Conservation (phyloP, 2,329 filamentous ascomycete species). For the Beauveria sp. region DNA sequence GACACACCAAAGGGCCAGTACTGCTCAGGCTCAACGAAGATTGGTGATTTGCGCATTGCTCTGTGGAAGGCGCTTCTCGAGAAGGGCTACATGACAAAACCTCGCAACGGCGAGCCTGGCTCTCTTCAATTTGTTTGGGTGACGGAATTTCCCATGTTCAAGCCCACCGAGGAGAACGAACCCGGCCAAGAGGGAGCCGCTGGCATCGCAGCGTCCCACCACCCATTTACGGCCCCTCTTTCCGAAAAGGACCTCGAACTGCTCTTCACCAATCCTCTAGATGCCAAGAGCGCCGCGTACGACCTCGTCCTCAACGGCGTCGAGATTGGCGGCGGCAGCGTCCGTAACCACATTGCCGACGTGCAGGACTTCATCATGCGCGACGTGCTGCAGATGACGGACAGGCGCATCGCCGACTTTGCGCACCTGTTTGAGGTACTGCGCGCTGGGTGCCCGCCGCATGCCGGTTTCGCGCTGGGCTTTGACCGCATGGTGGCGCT, state of each 20-base stretch:
- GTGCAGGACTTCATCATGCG: constrained; percentile 82
- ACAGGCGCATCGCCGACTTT: constrained; percentile 70
- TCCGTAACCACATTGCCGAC: constrained; percentile 78
- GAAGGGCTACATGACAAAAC: constrained; percentile 44
- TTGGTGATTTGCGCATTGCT: constrained; percentile 66
- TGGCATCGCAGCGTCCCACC: constrained; percentile 81
- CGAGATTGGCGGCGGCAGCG: constrained; percentile 86
- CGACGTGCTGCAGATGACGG: constrained; percentile 71
- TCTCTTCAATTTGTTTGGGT: constrained; percentile 74
- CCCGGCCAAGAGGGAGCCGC: constrained; percentile 76
- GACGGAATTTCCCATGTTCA: constrained; percentile 86
- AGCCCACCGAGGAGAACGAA: constrained; percentile 52
- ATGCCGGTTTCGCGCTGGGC: constrained; percentile 86
- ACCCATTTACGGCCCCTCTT: constrained; percentile 89
- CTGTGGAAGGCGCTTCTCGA: constrained; percentile 63
- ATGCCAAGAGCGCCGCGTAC: constrained; percentile 79
- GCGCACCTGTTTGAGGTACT: constrained; percentile 77
- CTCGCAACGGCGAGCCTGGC: constrained; percentile 27
- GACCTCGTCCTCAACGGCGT: constrained; percentile 94
- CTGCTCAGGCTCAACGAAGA: constrained; percentile 51
- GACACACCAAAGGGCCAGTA: constrained; percentile 50
- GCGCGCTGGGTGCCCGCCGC: constrained; percentile 80
- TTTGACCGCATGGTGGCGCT: constrained; percentile 82
- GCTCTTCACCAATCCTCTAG: constrained; percentile 62
- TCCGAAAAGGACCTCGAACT: constrained; percentile 64